Percentiles rank a stretch among this genome's conserved stretches.
Conservation (phyloP, 148 eudicot genomes). For the Camellia granthamiana region DNA sequence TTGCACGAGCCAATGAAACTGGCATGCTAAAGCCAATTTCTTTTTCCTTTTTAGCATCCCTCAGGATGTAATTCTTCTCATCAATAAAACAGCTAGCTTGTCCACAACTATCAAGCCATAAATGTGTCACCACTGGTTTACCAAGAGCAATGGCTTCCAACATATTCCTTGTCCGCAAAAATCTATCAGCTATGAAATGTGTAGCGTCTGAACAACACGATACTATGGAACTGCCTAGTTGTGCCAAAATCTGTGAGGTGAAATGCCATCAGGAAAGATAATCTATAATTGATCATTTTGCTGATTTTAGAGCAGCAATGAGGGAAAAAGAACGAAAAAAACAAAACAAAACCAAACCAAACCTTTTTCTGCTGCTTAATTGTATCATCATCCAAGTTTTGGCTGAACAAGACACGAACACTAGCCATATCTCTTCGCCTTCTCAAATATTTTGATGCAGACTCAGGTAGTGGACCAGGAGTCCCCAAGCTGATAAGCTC, state of each 20-base stretch:
- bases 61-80: conserved; percentile 76
- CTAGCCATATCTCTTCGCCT: conserved; percentile 41
- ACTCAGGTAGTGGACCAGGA: conserved; percentile 37
- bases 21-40: conserved; percentile 83
- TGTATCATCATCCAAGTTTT: conserved; percentile 42
- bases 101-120: conserved; percentile 85
- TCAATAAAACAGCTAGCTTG: conserved; percentile 68
- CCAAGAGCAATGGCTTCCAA: conserved; percentile 88
- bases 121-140: conserved; percentile 74
- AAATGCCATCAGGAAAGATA: neutral
- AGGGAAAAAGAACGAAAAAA: neutral
- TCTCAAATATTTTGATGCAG: conserved; percentile 42
- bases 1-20: conserved; percentile 61
- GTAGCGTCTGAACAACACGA: conserved; percentile 57
- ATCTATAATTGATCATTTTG: neutral
- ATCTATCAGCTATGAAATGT: conserved; percentile 78
- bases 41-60: conserved; percentile 85
- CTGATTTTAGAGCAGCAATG: conserved; percentile 3
- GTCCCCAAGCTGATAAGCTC: conserved; percentile 58
- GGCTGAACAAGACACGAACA: conserved; percentile 56
- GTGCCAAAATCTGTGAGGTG: conserved; percentile 41
- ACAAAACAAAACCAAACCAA: neutral
- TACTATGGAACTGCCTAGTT: conserved; percentile 50
- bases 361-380: conserved; percentile 64
- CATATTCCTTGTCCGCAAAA: conserved; percentile 87